Evolutionary conservation across 768 basidiomycete species (phyloP).

Genomic region (Gloeophyllum trabeum): DNA sequence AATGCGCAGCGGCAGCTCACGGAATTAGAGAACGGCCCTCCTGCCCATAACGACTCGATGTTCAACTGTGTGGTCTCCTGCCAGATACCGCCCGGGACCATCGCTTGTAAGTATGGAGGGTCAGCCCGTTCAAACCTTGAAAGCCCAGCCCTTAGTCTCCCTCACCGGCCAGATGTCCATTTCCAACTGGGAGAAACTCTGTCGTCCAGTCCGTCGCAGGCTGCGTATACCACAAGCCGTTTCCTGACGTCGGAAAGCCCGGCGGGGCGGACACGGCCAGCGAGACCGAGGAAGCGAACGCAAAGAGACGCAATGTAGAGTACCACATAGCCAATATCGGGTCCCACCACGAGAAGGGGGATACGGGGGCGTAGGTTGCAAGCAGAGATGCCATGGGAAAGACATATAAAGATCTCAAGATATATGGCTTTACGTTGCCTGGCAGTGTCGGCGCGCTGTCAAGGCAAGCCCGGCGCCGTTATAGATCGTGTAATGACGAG

Average conservation of each 20-base stretch:
- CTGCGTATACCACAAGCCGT: constrained; percentile 59
- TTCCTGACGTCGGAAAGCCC: constrained; percentile 62
- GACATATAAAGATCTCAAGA: too few relatives aligned
- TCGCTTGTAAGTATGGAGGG: constrained; percentile 28
- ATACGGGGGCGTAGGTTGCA: too few relatives aligned
- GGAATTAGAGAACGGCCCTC: constrained; percentile 58
- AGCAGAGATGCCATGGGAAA: too few relatives aligned
- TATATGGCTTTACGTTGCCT: too few relatives aligned
- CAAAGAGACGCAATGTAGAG: too few relatives aligned
- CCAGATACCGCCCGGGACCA: constrained; percentile 48
- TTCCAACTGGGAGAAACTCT: constrained; percentile 61
- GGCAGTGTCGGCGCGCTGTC: too few relatives aligned
- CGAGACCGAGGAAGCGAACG: too few relatives aligned
- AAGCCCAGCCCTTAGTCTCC: neutral
- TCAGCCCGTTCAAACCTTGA: neutral
- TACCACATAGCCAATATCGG: too few relatives aligned
- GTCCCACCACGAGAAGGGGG: too few relatives aligned
- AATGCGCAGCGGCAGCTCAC: constrained; percentile 28
- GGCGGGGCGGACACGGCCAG: too few relatives aligned
- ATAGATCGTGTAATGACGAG: too few relatives aligned
- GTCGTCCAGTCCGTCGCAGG: constrained; percentile 44
- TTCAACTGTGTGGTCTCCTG: constrained; percentile 59
- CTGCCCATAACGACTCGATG: constrained; percentile 69
- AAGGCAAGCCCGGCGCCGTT: too few relatives aligned
- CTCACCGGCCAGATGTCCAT: constrained; percentile 58